A percentile compares a stretch with the other conserved stretches of the same genome.
Conservation (phyloP, 305 asterid species). For the Galium porrigens region DNA sequence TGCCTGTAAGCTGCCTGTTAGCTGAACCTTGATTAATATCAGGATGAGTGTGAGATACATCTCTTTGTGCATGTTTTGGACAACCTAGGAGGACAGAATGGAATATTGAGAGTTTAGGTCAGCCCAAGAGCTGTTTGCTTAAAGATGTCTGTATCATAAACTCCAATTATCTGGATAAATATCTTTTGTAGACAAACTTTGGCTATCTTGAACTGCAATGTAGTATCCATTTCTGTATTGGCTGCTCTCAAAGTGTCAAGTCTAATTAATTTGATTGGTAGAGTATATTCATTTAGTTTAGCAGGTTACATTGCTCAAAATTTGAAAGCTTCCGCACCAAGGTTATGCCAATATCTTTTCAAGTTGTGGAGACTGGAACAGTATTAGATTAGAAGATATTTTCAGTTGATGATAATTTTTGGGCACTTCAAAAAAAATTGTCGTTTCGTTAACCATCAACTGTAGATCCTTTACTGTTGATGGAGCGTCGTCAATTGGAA, state of each 20-base stretch:
- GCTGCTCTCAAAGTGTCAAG: neutral
- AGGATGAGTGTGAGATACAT: neutral
- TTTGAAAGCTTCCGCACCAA: neutral
- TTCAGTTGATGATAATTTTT: neutral
- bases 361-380: conserved; percentile 1
- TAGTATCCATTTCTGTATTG: neutral
- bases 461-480: neutral
- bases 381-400: neutral
- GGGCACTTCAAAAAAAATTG: neutral
- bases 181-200: neutral
- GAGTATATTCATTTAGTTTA: neutral
- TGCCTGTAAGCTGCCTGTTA: too few relatives aligned
- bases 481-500: neutral
- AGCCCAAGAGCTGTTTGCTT: neutral
- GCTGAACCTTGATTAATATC: conserved; percentile 1
- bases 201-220: neutral
- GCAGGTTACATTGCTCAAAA: neutral
- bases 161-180: neutral
- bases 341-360: neutral
- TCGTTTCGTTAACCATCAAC: neutral
- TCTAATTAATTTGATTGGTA: neutral
- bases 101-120: neutral
- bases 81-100: neutral
- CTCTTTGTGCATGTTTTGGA: neutral
- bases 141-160: neutral